These are phyloP conservation scores for Sordariomycetes sp. DNA, from an alignment of 2,329 filamentous ascomycete genomes.

Conservation along the genomic window DNA sequence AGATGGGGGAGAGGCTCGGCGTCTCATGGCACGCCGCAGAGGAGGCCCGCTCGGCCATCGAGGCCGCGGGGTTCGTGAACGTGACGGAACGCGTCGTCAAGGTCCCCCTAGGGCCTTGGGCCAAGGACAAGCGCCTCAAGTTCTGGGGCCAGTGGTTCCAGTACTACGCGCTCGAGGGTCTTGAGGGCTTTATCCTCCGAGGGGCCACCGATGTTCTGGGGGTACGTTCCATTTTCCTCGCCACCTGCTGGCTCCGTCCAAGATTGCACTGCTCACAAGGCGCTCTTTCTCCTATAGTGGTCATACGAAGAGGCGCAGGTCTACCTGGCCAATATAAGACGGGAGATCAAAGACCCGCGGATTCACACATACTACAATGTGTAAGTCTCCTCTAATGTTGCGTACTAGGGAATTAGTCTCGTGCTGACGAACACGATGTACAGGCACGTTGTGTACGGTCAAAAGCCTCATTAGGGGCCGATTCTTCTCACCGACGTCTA, in stretches of 20 bases:
- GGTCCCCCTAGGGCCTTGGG: conserved; percentile 36
- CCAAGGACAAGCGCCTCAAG: conserved; percentile 31
- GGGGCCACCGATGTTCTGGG: neutral
- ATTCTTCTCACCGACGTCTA: no score
- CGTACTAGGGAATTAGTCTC: no score
- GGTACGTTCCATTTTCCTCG: neutral
- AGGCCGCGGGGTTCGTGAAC: conserved; percentile 28
- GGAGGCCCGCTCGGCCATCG: conserved; percentile 18
- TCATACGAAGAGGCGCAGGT: conserved; percentile 17
- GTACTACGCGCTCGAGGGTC: neutral
- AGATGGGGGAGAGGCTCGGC: conserved; percentile 15
- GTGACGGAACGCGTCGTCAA: conserved; percentile 26
- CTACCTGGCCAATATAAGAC: conserved; percentile 18
- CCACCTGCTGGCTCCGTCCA: neutral
- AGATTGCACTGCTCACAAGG: neutral
- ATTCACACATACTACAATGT: conserved; percentile 17
- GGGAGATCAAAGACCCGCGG: conserved; percentile 17
- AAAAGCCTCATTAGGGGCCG: neutral
- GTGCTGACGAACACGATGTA: no score
- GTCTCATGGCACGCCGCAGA: conserved; percentile 12
- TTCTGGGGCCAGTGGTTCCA: conserved; percentile 13
- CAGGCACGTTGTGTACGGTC: neutral
- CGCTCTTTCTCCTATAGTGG: neutral
- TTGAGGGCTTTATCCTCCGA: neutral
- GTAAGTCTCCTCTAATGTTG: conserved; percentile 1